Conservation (phyloP, 768 basidiomycete genomes). For the Gloeostereum incarnatum region DNA sequence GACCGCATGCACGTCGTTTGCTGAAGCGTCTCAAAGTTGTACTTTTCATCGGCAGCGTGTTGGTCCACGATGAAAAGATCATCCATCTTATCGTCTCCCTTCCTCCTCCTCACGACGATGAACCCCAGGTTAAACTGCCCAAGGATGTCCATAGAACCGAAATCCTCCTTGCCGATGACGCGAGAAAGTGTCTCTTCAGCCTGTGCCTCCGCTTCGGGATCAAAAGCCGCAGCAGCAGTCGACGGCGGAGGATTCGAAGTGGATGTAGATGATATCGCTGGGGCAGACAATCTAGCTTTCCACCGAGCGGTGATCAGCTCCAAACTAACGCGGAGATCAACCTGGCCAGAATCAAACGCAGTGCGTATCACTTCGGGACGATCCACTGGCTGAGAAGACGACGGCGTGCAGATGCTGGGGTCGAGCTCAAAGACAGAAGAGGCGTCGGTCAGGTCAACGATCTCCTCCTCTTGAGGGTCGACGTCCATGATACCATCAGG, state of each 20-base stretch:
- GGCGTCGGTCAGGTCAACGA: constrained; percentile 15
- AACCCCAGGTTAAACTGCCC: constrained; percentile 98
- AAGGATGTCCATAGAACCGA: constrained; percentile 70
- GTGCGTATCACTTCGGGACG: constrained; percentile 34
- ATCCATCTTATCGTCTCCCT: constrained; percentile 34
- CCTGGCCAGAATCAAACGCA: constrained; percentile 4
- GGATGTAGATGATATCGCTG: neutral
- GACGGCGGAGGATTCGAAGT: neutral
- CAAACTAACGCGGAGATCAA: constrained; percentile 22
- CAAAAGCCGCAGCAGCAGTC: constrained; percentile 6
- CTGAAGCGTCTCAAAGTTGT: constrained; percentile 94
- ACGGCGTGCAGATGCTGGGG: constrained; percentile 8
- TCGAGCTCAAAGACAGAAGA: constrained; percentile 8
- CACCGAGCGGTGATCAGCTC: constrained; percentile 17
- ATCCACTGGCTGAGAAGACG: constrained; percentile 12
- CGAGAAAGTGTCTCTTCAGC: constrained; percentile 66
- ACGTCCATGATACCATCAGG: too few relatives aligned
- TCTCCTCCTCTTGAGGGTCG: too few relatives aligned
- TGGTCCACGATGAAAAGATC: constrained; percentile 97
- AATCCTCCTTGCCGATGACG: constrained; percentile 83
- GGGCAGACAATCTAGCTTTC: constrained; percentile 7
- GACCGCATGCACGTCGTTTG: constrained; percentile 83
- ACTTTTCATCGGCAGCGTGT: constrained; percentile 97
- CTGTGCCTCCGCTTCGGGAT: constrained; percentile 29
- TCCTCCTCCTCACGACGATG: constrained; percentile 69